Base-by-base conservation (phyloP, 169 alveolate genomes). In the Cryptosporidium andersoni region DNA sequence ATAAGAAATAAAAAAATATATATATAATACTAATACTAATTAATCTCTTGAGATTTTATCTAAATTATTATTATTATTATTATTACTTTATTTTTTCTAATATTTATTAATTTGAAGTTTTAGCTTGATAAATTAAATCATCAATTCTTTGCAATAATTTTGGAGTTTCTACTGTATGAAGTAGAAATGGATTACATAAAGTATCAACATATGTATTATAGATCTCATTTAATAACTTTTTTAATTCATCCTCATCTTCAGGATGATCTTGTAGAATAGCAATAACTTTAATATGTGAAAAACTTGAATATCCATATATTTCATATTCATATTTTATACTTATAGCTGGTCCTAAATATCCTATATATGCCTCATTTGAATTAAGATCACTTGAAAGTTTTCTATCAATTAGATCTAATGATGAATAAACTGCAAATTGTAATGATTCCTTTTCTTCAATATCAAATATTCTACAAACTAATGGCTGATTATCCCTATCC, bases 151-250 rank as follows among this genome's bases (percentile, higher is more conserved):
- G 40, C 40, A 74, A 11, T 6, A 74, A 60, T 56, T 74, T 74
- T 7, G 85, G 85, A 5, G 85, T 74, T 60, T 74, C 85, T 40
- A 74, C 60, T n/a, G 85, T 74, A 48, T 68, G 55, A 16, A 74
- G 51, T 3, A 74, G 25, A 14, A 74, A 74, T 8, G 85, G 85
- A 60, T 74, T 74, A 16, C 85, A 74, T 56, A 74, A 16, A 56
- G 85, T 47, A 55, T 74, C 85, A 48, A 74, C 85, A 45, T 74
- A 74, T 16, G 60, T 51, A 25, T 40, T 74, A 55, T 74, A 74
- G 11, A 74, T 37, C 16, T 74, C 37, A 2, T 74, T 66, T 16
- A 74, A 74, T 25, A 74, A 74, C n/a, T 60, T 48, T 34, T 51
- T 43, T 14, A 74, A 60, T 14, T 74, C 85, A 11, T 4, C 34